A percentile compares a stretch with the other conserved stretches of the same genome.
Evolutionary conservation across 2,329 filamentous ascomycete genomes (phyloP).

Genomic region (Fusarium circinatum): DNA sequence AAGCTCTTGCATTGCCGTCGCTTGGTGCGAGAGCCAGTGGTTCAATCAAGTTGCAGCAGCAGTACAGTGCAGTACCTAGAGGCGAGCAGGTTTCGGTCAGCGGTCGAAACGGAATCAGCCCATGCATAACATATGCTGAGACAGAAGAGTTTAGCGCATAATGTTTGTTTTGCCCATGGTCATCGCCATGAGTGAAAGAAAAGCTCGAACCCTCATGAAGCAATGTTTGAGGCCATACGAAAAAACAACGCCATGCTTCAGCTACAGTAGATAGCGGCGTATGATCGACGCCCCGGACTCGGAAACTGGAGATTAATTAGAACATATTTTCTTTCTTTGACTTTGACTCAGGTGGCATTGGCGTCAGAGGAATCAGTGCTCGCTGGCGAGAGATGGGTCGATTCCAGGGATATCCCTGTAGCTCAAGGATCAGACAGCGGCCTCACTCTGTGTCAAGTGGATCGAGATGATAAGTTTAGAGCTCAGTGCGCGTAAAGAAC

Average conservation of each 20-base stretch:
- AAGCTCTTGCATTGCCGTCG: conserved; percentile 24
- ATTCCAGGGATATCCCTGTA: conserved; percentile 32
- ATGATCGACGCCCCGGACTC: conserved; percentile 44
- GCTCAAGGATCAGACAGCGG: conserved; percentile 23
- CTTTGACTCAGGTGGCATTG: conserved; percentile 29
- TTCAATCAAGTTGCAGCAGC: conserved; percentile 34
- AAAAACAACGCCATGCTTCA: conserved; percentile 37
- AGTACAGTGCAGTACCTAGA: not conserved
- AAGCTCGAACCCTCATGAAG: conserved; percentile 19
- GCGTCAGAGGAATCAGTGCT: conserved; percentile 40
- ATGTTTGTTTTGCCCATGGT: not conserved
- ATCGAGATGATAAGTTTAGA: conserved; percentile 25
- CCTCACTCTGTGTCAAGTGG: conserved; percentile 35
- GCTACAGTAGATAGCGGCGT: conserved; percentile 40
- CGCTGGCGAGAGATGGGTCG: conserved; percentile 33
- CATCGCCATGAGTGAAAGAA: not conserved
- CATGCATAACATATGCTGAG: conserved; percentile 42
- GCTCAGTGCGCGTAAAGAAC: conserved; percentile 1
- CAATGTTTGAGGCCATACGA: conserved; percentile 16
- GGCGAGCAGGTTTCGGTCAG: conserved; percentile 39
- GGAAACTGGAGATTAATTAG: conserved; percentile 34
- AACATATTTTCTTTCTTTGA: conserved; percentile 10
- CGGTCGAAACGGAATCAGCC: conserved; percentile 36
- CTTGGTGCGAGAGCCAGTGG: conserved; percentile 24
- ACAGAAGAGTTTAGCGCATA: conserved; percentile 8